A percentile compares a stretch with the other conserved stretches of the same genome.
phyloP scores from a whole-genome alignment of 176 grass and related monocot species.

The Alloteropsis semialata region DNA sequence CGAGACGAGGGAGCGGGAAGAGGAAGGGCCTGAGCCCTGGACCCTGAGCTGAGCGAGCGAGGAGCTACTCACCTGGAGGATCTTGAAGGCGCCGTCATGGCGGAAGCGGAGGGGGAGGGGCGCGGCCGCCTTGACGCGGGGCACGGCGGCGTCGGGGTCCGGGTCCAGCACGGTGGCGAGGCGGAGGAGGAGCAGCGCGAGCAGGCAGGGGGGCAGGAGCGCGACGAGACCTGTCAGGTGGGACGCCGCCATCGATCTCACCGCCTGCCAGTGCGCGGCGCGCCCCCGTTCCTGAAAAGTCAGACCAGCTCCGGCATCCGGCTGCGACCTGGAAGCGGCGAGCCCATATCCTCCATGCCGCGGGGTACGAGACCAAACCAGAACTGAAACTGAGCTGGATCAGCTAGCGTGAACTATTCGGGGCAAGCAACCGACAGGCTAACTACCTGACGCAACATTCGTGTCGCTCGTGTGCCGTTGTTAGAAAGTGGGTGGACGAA shows the following conservation, averaged over 20 bases:
- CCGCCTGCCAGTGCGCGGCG: not conserved
- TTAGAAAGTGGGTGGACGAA: not conserved
- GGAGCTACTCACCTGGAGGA: slow-evolving; percentile 52
- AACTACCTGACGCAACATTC: not conserved
- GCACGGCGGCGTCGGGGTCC: slow-evolving; percentile 25
- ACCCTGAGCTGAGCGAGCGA: not conserved
- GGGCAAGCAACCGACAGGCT: not conserved
- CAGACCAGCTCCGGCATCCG: not conserved
- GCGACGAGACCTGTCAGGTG: not conserved
- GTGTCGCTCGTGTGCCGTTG: not conserved
- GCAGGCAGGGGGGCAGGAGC: slow-evolving; percentile 34
- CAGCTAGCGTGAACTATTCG: not conserved
- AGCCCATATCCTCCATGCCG: not conserved
- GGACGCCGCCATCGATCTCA: not conserved
- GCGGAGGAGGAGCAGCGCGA: slow-evolving; percentile 37
- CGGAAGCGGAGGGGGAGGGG: slow-evolving; percentile 70
- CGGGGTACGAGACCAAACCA: not conserved
- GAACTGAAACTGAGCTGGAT: not conserved
- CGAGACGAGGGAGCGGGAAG: not conserved
- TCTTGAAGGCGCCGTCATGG: slow-evolving; percentile 79
- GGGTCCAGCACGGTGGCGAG: slow-evolving; percentile 29
- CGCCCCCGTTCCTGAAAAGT: not conserved
- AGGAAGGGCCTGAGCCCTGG: not conserved
- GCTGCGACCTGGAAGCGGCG: no score
- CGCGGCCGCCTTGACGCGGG: slow-evolving; percentile 57